Evolutionary conservation across 2,329 filamentous ascomycete species (phyloP), one percentile per base, ranked within the genome.

Genomic region (Xylariaceae sp.): DNA sequence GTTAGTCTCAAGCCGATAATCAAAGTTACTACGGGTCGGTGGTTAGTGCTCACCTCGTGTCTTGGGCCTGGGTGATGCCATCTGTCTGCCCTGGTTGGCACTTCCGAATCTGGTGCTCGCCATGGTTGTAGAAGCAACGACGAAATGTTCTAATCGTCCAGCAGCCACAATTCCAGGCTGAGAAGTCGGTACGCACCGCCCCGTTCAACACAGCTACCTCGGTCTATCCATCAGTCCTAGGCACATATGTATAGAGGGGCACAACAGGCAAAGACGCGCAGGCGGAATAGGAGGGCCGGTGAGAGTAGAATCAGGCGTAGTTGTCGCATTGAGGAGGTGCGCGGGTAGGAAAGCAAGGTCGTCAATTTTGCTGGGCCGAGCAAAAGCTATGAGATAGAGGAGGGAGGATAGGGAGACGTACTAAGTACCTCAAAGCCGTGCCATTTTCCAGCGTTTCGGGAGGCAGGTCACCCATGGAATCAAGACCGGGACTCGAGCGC

Each of bases 21-120:
- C 3, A 26, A 23, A 4, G 16, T 6, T 17, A 9, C 6, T 6
- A 36, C 37, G 19, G 12, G n/a, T 31, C 7, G 23, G 12, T 17
- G 3, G 26, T 33, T 14, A 19, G 21, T 52, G 60, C 72, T 65
- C 65, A 73, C 72, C 72, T 60, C 72, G 71, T 34, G 71, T 72
- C 63, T 73, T 74, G 14, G 72, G 72, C 50, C 71, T 66, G n/a
- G 72, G 72, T 29, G 72, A 74, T 34, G 69, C 67, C 67, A 73
- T 71, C 56, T 71, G 70, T 58, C 72, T 70, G 55, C 70, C 69
- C 60, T 67, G 64, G 43, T 61, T 67, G 65, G 68, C 67, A 62
- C 62, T 69, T 48, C 69, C 66, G 44, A 69, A 71, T 33, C 71
- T 67, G 47, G 70, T 67, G 53, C 66, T 73, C 61, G 70, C 68